A percentile compares a stretch with the other conserved stretches of the same genome.
Conservation (phyloP, 345 rosid species). For the Acer negundo region DNA sequence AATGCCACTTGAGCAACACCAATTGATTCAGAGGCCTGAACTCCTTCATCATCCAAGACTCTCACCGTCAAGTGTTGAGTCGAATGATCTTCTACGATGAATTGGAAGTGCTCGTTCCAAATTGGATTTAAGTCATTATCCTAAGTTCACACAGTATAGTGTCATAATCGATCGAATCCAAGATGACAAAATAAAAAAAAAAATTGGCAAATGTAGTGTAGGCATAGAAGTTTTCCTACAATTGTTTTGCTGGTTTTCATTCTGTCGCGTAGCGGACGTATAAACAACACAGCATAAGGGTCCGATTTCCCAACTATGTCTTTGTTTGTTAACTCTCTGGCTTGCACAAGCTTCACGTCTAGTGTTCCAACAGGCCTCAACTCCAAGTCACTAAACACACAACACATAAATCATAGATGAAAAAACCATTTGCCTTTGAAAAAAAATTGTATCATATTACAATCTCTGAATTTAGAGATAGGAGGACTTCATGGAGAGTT, state of each 20-base stretch:
- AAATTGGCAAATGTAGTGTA: not conserved
- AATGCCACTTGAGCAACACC: constrained; percentile 69
- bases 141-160: constrained; percentile 32
- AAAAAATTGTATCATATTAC: not conserved
- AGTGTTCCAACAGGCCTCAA: constrained; percentile 84
- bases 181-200: not conserved
- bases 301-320: constrained; percentile 93
- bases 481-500: not conserved
- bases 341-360: constrained; percentile 94
- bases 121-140: constrained; percentile 79
- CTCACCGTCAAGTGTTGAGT: constrained; percentile 81
- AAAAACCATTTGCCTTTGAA: not conserved
- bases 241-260: constrained; percentile 76
- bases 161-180: constrained; percentile 11
- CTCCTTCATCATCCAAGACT: constrained; percentile 86
- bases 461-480: not conserved
- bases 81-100: constrained; percentile 69
- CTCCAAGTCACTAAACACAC: constrained; percentile 63
- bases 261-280: constrained; percentile 77
- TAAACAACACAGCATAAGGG: constrained; percentile 71
- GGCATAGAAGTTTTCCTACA: constrained; percentile 40
- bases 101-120: constrained; percentile 94
- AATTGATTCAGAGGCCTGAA: constrained; percentile 77
- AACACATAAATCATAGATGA: not conserved
- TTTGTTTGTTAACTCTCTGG: constrained; percentile 77